phyloP scores from a whole-genome alignment of 1,284 basidiomycete species.

The Irpex rosettiformis region DNA sequence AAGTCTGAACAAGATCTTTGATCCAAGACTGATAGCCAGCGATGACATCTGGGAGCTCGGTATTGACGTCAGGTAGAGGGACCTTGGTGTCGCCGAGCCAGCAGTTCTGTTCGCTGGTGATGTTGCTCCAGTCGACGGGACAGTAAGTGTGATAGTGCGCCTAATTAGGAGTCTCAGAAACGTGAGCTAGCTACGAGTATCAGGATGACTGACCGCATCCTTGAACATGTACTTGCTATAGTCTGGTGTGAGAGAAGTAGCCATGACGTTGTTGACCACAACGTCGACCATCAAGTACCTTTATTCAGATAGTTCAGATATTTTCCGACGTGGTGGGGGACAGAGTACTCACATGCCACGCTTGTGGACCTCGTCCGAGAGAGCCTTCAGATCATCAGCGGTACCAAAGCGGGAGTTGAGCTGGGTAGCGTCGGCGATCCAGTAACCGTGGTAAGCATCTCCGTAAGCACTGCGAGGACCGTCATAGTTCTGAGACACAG shows the following conservation, averaged over 20 bases:
- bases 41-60: conserved; percentile 58
- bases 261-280: conserved; percentile 75
- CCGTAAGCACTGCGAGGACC: conserved; percentile 66
- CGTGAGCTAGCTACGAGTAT: neutral
- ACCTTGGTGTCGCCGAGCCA: conserved; percentile 74
- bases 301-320: neutral
- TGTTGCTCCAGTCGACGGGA: conserved; percentile 62
- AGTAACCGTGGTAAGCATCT: conserved; percentile 70
- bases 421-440: conserved; percentile 59
- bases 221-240: conserved; percentile 64
- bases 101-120: conserved; percentile 65
- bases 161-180: conserved; percentile 22
- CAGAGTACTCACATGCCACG: conserved; percentile 57
- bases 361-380: conserved; percentile 63
- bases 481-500: conserved; percentile 69
- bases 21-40: conserved; percentile 63
- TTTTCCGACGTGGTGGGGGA: neutral
- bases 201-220: conserved; percentile 35
- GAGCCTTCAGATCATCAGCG: conserved; percentile 65
- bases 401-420: conserved; percentile 74
- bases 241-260: conserved; percentile 51
- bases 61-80: conserved; percentile 73
- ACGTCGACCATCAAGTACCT: conserved; percentile 80
- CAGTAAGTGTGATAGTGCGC: conserved; percentile 67
- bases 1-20: conserved; percentile 56